phyloP scores from a whole-genome alignment of 1,284 basidiomycete genomes.

The Fomes fomentarius region DNA sequence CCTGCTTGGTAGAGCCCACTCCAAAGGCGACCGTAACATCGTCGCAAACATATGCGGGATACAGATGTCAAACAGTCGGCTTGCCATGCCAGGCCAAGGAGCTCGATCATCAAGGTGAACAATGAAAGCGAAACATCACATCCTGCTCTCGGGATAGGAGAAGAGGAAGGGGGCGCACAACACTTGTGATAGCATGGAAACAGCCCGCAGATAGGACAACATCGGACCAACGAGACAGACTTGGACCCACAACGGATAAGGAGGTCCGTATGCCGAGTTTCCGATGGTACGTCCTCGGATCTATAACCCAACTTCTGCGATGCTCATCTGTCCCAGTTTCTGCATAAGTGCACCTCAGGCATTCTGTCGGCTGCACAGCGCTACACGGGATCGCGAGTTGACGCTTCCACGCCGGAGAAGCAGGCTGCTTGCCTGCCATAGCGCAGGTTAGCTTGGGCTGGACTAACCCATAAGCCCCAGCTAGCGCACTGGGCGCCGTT shows the following conservation, averaged over 20 bases:
- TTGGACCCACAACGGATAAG: conserved; percentile 19
- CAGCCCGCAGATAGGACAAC: neutral
- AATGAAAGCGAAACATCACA: too few species aligned
- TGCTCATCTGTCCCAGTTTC: conserved; percentile 1
- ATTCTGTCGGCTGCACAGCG: neutral
- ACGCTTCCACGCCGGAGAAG: conserved; percentile 7
- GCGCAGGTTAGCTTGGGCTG: neutral
- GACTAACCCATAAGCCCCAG: neutral
- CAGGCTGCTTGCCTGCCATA: neutral
- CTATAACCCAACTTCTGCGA: neutral
- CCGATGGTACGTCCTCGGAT: neutral
- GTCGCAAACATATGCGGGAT: neutral
- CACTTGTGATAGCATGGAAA: conserved; percentile 5
- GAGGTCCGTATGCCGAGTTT: conserved; percentile 4
- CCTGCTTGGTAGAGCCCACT: neutral
- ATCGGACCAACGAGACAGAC: neutral
- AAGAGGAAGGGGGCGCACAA: too few species aligned
- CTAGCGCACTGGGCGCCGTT: neutral
- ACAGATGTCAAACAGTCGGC: neutral
- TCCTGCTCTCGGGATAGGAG: too few species aligned
- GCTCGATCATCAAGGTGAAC: too few species aligned
- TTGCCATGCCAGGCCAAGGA: too few species aligned
- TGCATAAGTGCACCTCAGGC: conserved; percentile 4
- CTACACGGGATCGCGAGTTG: neutral
- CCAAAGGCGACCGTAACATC: neutral